These are phyloP conservation scores for Gossypium turneri DNA, from an alignment of 345 rosid species.

Conservation along the genomic window DNA sequence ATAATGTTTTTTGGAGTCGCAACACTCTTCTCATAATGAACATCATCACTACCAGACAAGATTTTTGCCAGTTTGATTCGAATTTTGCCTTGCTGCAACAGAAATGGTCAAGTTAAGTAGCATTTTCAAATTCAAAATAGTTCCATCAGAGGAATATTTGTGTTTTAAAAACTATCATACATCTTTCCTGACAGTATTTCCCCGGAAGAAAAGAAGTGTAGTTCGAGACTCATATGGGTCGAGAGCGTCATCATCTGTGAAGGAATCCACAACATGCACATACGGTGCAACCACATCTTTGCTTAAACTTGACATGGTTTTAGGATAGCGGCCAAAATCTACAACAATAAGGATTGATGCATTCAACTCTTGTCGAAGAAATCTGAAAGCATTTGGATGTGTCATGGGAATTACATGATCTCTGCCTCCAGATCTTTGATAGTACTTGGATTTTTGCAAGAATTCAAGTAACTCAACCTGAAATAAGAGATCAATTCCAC, in stretches of 20 bases:
- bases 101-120: not conserved
- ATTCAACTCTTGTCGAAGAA: slow-evolving; percentile 74
- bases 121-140: slow-evolving; percentile 11
- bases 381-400: slow-evolving; percentile 99
- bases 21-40: slow-evolving; percentile 56
- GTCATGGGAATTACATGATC: slow-evolving; percentile 98
- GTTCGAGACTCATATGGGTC: slow-evolving; percentile 73
- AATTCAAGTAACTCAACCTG: slow-evolving; percentile 74
- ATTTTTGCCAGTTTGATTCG: slow-evolving; percentile 68
- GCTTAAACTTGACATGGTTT: slow-evolving; percentile 58
- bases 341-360: slow-evolving; percentile 84
- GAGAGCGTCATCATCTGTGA: slow-evolving; percentile 37
- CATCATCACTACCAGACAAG: slow-evolving; percentile 60
- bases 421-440: slow-evolving; percentile 91
- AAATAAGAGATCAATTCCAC: slow-evolving; percentile 25
- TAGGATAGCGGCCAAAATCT: slow-evolving; percentile 85
- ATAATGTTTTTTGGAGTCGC: slow-evolving; percentile 70
- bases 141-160: slow-evolving; percentile 6
- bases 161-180: slow-evolving; percentile 36
- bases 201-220: slow-evolving; percentile 85
- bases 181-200: slow-evolving; percentile 85
- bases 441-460: slow-evolving; percentile 64
- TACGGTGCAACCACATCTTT: slow-evolving; percentile 95
- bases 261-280: slow-evolving; percentile 85
- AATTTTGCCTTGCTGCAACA: slow-evolving; percentile 74